These are phyloP conservation scores for Volvox africanus DNA, from an alignment of 139 green algal genomes.

Conservation along the genomic window DNA sequence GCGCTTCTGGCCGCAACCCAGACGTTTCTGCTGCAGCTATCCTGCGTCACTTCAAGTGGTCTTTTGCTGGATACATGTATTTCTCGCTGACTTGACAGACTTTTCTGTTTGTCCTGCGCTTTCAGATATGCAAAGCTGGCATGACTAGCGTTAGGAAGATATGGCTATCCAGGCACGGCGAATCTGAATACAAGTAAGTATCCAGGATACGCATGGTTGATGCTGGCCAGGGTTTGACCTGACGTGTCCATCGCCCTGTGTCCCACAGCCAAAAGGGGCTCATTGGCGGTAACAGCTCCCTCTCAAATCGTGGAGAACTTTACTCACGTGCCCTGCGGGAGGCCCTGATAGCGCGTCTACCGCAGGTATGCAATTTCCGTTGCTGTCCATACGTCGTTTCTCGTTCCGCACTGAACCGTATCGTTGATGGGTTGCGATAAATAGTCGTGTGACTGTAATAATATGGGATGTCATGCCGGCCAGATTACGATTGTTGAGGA, in stretches of 20 bases:
- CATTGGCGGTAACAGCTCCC: conserved; percentile 85
- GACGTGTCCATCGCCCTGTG: not conserved
- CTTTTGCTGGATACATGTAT: too few relatives aligned
- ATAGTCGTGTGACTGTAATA: too few relatives aligned
- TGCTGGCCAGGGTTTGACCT: not conserved
- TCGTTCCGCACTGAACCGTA: too few relatives aligned
- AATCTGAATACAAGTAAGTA: conserved; percentile 85
- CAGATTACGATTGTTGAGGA: too few relatives aligned
- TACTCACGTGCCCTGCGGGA: conserved; percentile 87
- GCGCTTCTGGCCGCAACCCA: too few relatives aligned
- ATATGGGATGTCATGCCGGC: too few relatives aligned
- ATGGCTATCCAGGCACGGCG: conserved; percentile 89
- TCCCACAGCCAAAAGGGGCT: conserved; percentile 58
- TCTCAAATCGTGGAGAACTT: conserved; percentile 76
- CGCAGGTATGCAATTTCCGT: conserved; percentile 49
- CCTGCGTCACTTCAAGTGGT: too few relatives aligned
- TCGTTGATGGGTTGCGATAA: too few relatives aligned
- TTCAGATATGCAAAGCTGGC: conserved; percentile 84
- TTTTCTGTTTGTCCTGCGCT: not conserved
- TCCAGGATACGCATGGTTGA: not conserved
- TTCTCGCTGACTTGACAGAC: not conserved
- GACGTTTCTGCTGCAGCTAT: too few relatives aligned
- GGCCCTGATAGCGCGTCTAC: conserved; percentile 69
- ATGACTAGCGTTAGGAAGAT: conserved; percentile 80
- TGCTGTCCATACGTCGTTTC: too few relatives aligned